Base-by-base conservation (phyloP, 805 yeast species). In the Pichia phayaonensis region DNA sequence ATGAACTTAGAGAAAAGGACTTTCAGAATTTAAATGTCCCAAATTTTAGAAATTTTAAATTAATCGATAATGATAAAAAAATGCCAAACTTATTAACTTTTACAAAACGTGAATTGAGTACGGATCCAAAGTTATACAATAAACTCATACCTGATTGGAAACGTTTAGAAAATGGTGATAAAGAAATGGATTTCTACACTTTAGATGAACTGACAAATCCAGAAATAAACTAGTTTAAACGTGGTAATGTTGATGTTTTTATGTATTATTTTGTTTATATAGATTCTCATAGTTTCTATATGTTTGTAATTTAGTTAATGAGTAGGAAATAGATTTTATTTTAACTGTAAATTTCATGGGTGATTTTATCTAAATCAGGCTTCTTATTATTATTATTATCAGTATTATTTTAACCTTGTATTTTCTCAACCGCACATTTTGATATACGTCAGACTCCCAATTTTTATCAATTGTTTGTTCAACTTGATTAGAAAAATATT, bases 31-130 rank as follows among this genome's bases (percentile, higher is more conserved):
- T 49, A 42, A 24, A 24, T 12, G 40, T 65, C 21, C 71, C 71
- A 21, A 65, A 67, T 51, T 63, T 67, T 61, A 49, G 75, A 59
- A 70, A 72, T 49, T 75, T 72, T 49, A 72, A 70, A 57, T 63
- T 72, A 54, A 75, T 72, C 51, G 27, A 50, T 10, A 61, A 34
- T 34, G 38, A 34, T 16, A 50, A 56, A 21, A 42, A 46, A 13
- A 67, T 77, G 56, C 82, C 83, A 0, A 75, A 70, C 45, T 64
- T 78, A 53, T 74, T 77, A 56, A 81, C 77, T 62, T 78, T 77
- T 52, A 72, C 72, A 48, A 74, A 69, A 44, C 67, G 82, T 36
- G 83, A 78, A 61, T 68, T 78, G 55, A 70, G 76, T 42, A 72
- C 73, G 45, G 63, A 68, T 34, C 75, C 81, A 1, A 52, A 64